Evolutionary conservation across 306 rosid genomes (phyloP).

Genomic region (Trifolium repens): DNA sequence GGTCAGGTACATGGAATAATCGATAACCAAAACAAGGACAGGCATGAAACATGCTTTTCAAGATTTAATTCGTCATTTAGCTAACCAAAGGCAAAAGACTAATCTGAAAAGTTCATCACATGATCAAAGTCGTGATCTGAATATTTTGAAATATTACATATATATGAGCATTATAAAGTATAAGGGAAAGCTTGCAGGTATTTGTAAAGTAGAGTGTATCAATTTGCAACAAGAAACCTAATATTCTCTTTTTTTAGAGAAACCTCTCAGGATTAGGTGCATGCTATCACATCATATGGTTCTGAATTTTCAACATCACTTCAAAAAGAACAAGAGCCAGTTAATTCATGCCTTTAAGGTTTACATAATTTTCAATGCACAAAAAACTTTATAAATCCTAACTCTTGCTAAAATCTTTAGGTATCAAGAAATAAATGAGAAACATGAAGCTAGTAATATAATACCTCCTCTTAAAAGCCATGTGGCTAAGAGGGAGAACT

Average conservation of each 20-base stretch:
- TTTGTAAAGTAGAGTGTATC: not conserved
- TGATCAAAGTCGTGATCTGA: slow-evolving; percentile 16
- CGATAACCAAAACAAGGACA: not conserved
- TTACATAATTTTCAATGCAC: too few species aligned
- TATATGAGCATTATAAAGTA: slow-evolving; percentile 18
- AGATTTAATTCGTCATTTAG: slow-evolving; percentile 28
- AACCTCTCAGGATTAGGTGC: not conserved
- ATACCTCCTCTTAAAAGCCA: too few species aligned
- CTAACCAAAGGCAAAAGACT: slow-evolving; percentile 14
- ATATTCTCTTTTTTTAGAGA: not conserved
- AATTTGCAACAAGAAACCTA: slow-evolving; percentile 32
- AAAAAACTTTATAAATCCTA: too few species aligned
- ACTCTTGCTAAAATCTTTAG: too few species aligned
- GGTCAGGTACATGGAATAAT: slow-evolving; percentile 1
- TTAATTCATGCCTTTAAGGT: too few species aligned
- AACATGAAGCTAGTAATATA: too few species aligned
- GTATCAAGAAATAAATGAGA: too few species aligned
- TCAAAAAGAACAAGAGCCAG: too few species aligned
- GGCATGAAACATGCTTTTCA: not conserved
- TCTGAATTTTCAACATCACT: too few species aligned
- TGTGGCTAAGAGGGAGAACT: too few species aligned
- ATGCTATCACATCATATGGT: not conserved
- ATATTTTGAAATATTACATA: slow-evolving; percentile 20
- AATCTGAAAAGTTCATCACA: slow-evolving; percentile 19
- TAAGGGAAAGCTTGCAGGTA: not conserved